Evolutionary conservation across 257 asterid genomes (phyloP).

Genomic region (Salvia miltiorrhiza): DNA sequence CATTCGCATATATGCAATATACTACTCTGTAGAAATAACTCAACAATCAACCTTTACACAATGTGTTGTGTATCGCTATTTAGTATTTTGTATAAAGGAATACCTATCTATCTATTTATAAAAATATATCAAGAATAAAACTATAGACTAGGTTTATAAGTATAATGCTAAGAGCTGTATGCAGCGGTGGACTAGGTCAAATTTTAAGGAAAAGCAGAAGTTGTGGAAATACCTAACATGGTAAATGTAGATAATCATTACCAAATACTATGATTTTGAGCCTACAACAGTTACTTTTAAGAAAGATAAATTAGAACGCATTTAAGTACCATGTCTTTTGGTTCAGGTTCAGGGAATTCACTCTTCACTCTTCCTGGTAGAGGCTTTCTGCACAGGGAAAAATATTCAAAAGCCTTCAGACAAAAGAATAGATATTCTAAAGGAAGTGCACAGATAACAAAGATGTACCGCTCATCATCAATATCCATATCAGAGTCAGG

Average conservation of each 20-base stretch:
- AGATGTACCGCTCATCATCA: conserved; percentile 43
- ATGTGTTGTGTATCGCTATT: background rate
- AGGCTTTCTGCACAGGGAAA: conserved; percentile 35
- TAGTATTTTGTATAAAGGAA: background rate
- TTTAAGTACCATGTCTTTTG: conserved; percentile 52
- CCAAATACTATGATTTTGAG: background rate
- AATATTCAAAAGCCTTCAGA: conserved; percentile 16
- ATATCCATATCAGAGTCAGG: conserved; percentile 51
- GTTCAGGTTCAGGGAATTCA: conserved; percentile 64
- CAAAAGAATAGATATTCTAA: background rate
- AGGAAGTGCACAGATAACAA: background rate
- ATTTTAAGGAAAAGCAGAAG: background rate
- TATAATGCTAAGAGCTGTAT: background rate
- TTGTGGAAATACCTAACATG: conserved; percentile 5
- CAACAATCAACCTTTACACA: background rate
- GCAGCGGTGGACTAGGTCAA: background rate
- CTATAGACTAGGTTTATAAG: background rate
- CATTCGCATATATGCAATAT: background rate
- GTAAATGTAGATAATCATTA: conserved; percentile 2
- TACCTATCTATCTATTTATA: background rate
- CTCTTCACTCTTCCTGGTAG: conserved; percentile 56
- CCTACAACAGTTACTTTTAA: conserved; percentile 2
- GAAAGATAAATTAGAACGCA: background rate
- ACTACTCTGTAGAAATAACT: background rate
- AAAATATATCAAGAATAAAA: background rate